These are phyloP conservation scores for Talaromyces sp. DNA, from an alignment of 2,329 filamentous ascomycete genomes.

Conservation along the genomic window DNA sequence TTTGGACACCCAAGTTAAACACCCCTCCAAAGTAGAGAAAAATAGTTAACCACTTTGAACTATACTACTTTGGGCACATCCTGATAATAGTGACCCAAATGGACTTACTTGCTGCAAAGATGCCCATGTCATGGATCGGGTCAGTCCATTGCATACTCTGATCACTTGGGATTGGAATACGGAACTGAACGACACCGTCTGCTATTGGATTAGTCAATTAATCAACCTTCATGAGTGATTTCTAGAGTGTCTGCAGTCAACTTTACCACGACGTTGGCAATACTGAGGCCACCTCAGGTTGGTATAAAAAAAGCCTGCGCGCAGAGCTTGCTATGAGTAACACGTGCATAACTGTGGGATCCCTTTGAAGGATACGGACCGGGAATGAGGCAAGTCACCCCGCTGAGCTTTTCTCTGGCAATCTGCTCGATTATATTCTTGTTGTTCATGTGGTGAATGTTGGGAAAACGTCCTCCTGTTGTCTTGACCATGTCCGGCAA, in stretches of 20 bases:
- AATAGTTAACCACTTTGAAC: neutral
- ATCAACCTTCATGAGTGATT: neutral
- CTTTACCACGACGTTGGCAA: constrained; percentile 4
- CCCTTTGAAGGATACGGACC: constrained; percentile 10
- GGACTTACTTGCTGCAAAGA: constrained; percentile 15
- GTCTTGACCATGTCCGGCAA: constrained; percentile 13
- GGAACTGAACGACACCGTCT: constrained; percentile 14
- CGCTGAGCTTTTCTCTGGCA: constrained; percentile 11
- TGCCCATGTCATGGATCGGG: constrained; percentile 15
- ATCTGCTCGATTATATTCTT: constrained; percentile 13
- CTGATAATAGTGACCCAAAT: too few relatives aligned
- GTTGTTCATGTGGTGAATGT: constrained; percentile 15
- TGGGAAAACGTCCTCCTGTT: constrained; percentile 9
- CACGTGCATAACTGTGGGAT: neutral
- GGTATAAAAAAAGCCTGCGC: constrained; percentile 14
- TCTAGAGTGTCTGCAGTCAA: neutral
- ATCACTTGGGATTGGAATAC: constrained; percentile 8
- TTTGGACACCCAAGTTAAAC: constrained; percentile 9
- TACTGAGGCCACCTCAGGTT: constrained; percentile 15
- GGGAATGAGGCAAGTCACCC: constrained; percentile 12
- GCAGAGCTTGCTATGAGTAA: neutral
- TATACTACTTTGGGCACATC: too few relatives aligned
- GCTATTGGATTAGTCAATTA: constrained; percentile 3
- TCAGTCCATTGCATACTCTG: constrained; percentile 16
- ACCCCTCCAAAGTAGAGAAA: constrained; percentile 5